Conservation (phyloP, 2,329 filamentous ascomycete species). For the Ceratocystiopsis sp. region DNA sequence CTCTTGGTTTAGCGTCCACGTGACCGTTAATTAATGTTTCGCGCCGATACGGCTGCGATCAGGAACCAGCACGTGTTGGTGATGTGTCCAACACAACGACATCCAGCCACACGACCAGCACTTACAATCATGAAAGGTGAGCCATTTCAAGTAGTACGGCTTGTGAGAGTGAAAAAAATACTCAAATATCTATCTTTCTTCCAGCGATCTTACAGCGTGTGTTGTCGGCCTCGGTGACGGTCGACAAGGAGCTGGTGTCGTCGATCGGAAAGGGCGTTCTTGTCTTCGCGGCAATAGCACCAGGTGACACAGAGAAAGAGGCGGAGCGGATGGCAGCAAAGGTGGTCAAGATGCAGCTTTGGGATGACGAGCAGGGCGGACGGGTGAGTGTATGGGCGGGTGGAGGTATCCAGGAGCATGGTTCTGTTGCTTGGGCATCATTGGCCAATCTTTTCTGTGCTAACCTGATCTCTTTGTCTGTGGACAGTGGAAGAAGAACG, state of each 20-base stretch:
- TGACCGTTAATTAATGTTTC: no score
- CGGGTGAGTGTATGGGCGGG: constrained; percentile 29
- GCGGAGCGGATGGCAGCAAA: constrained; percentile 69
- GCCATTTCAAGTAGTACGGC: constrained; percentile 1
- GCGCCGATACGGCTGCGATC: no score
- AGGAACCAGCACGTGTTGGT: not conserved
- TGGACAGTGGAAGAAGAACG: constrained; percentile 63
- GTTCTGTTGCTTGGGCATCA: not conserved
- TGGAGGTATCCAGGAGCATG: no score
- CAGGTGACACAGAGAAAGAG: constrained; percentile 80
- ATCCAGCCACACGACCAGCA: no score
- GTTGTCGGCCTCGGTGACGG: constrained; percentile 85
- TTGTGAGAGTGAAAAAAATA: no score
- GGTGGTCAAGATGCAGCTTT: constrained; percentile 77
- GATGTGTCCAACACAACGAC: not conserved
- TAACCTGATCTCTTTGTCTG: no score
- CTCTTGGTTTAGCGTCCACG: no score
- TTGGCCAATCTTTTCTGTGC: no score
- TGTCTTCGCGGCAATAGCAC: constrained; percentile 80
- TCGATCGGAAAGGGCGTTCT: constrained; percentile 80
- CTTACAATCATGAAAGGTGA: constrained; percentile 20
- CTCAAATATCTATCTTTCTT: no score
- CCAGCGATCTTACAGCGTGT: constrained; percentile 85
- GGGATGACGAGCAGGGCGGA: constrained; percentile 63
- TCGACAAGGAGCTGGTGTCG: constrained; percentile 79